phyloP scores from a whole-genome alignment of 2,329 filamentous ascomycete genomes.

The Colletotrichum aenigma region DNA sequence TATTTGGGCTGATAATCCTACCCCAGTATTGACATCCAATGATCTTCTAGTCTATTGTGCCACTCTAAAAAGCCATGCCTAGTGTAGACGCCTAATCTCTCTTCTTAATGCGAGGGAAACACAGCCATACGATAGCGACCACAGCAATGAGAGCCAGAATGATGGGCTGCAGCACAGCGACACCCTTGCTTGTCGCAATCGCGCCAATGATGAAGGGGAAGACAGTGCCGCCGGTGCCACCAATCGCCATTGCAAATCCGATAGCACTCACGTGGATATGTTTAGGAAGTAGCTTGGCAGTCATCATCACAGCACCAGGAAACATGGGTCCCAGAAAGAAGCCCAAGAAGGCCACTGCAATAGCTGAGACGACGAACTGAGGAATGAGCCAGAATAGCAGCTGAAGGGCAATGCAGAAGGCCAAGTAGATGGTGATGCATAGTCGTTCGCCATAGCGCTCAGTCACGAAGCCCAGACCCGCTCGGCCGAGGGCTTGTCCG shows the following conservation, averaged over 20 bases:
- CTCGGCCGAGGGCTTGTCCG: slow-evolving; percentile 73
- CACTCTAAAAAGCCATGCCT: neutral
- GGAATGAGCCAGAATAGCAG: slow-evolving; percentile 64
- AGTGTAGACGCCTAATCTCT: slow-evolving; percentile 22
- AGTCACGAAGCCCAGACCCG: slow-evolving; percentile 73
- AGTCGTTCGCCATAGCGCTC: slow-evolving; percentile 69
- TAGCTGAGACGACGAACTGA: slow-evolving; percentile 60
- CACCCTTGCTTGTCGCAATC: slow-evolving; percentile 56
- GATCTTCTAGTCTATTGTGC: neutral
- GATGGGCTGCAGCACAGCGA: slow-evolving; percentile 55
- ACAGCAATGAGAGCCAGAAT: slow-evolving; percentile 47
- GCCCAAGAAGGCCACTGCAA: slow-evolving; percentile 71
- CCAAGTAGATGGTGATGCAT: slow-evolving; percentile 64
- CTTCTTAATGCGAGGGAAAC: slow-evolving; percentile 39
- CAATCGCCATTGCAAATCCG: slow-evolving; percentile 76
- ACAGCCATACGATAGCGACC: slow-evolving; percentile 36
- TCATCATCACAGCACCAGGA: slow-evolving; percentile 72
- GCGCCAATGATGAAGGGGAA: slow-evolving; percentile 67
- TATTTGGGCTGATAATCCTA: rapidly evolving
- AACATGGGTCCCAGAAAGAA: slow-evolving; percentile 80
- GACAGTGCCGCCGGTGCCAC: slow-evolving; percentile 69
- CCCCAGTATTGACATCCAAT: neutral
- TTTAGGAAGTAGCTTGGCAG: slow-evolving; percentile 72
- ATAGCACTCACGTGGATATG: slow-evolving; percentile 75
- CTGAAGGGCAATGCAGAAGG: slow-evolving; percentile 63